Conservation (phyloP, 257 asterid genomes). For the Solanum rostratum region DNA sequence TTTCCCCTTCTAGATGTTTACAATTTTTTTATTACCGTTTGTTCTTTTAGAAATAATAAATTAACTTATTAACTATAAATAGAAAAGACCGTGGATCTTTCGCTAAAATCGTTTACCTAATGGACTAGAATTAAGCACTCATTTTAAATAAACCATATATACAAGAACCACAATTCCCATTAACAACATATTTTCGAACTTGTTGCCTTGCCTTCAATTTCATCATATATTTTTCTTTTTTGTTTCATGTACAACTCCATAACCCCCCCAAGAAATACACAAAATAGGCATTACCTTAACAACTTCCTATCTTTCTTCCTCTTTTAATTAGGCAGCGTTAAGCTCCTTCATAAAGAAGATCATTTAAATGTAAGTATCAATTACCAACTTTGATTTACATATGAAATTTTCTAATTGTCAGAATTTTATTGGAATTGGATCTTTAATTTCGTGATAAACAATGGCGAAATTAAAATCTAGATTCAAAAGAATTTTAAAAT, state of each 20-base stretch:
- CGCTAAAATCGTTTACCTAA: background rate
- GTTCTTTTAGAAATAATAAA: background rate
- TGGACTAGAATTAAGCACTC: background rate
- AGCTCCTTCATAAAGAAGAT: background rate
- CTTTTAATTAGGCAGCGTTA: background rate
- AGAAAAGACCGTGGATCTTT: background rate
- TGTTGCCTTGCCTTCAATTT: background rate
- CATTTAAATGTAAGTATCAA: background rate
- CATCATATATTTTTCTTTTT: background rate
- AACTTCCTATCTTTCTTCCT: background rate
- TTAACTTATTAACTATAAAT: background rate
- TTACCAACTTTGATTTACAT: background rate
- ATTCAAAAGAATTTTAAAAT: background rate
- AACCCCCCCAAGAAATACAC: background rate
- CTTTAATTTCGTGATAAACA: background rate
- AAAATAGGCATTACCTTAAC: background rate
- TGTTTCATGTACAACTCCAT: background rate
- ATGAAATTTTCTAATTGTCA: background rate
- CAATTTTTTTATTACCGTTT: background rate
- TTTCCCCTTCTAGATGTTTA: background rate
- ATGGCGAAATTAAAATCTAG: background rate
- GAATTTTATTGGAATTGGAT: background rate
- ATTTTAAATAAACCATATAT: background rate
- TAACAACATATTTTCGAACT: background rate
- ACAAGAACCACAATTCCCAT: background rate